These are phyloP conservation scores for Lactuca saligna DNA, from an alignment of 129 eudicot species.

Conservation along the genomic window DNA sequence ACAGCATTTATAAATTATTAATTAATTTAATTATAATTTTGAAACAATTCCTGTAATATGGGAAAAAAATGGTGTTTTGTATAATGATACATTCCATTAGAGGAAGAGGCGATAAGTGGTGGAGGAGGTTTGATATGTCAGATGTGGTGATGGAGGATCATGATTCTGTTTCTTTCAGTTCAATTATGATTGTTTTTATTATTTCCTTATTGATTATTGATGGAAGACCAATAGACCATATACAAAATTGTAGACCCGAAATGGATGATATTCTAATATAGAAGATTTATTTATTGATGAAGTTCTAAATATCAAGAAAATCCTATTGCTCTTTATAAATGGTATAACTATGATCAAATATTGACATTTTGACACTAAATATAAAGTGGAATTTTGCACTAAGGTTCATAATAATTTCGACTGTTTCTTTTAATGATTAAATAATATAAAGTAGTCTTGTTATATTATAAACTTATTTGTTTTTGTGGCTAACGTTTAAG, in stretches of 20 bases:
- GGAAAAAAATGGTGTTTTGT: background rate
- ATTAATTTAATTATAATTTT: background rate
- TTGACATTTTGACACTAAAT: slow-evolving; percentile 1
- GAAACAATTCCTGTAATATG: slow-evolving; percentile 10
- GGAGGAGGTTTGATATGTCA: background rate
- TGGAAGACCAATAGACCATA: no score
- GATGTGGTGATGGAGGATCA: background rate
- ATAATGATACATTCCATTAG: slow-evolving; percentile 25
- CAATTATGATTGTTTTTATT: slow-evolving; percentile 12
- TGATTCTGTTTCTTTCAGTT: slow-evolving; percentile 2
- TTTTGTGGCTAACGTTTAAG: background rate
- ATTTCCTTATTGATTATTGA: background rate
- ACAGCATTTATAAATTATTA: background rate
- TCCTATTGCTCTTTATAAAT: background rate
- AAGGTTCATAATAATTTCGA: background rate
- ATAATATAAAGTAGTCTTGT: background rate
- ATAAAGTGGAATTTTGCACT: background rate
- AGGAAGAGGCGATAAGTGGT: background rate
- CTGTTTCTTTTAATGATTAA: background rate
- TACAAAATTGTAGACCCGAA: background rate
- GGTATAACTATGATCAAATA: background rate
- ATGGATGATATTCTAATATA: background rate
- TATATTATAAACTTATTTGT: background rate
- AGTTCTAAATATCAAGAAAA: background rate
- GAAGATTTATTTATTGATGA: background rate